Evolutionary conservation across 257 asterid genomes (phyloP).

Genomic region (Datura wrightii): DNA sequence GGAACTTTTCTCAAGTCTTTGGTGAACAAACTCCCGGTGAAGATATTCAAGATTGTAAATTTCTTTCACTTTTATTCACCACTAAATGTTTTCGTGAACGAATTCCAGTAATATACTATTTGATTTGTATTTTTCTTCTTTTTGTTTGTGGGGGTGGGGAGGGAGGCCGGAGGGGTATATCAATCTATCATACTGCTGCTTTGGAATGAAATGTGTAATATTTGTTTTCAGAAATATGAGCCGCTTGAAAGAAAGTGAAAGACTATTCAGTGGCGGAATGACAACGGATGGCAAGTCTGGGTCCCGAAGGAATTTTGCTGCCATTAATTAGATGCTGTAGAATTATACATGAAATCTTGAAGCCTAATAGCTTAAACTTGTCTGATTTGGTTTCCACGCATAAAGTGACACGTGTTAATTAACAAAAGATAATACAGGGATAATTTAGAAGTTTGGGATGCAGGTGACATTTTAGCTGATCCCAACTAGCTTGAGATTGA

Average conservation of each 20-base stretch:
- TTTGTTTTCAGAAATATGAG: background rate
- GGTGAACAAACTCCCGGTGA: conserved; percentile 72
- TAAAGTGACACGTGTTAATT: background rate
- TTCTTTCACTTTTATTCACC: background rate
- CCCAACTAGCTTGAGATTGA: background rate
- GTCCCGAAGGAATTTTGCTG: background rate
- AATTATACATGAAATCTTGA: background rate
- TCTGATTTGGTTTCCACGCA: background rate
- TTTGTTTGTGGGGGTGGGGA: background rate
- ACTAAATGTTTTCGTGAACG: background rate
- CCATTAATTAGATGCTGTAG: background rate
- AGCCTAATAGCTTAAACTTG: background rate
- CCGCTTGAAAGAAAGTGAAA: background rate
- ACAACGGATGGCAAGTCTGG: background rate
- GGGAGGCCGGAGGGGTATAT: background rate
- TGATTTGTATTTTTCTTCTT: background rate
- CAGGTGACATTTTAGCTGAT: background rate
- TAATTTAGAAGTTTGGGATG: background rate
- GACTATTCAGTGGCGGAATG: background rate
- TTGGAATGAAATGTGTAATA: background rate
- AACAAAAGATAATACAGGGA: background rate
- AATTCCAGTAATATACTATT: background rate
- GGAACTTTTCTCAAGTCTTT: conserved; percentile 82
- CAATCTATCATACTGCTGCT: background rate
- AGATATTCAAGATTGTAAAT: conserved; percentile 63